A percentile compares a stretch with the other conserved stretches of the same genome.
Evolutionary conservation across 345 rosid species (phyloP).

Genomic region (Aurinia saxatilis): DNA sequence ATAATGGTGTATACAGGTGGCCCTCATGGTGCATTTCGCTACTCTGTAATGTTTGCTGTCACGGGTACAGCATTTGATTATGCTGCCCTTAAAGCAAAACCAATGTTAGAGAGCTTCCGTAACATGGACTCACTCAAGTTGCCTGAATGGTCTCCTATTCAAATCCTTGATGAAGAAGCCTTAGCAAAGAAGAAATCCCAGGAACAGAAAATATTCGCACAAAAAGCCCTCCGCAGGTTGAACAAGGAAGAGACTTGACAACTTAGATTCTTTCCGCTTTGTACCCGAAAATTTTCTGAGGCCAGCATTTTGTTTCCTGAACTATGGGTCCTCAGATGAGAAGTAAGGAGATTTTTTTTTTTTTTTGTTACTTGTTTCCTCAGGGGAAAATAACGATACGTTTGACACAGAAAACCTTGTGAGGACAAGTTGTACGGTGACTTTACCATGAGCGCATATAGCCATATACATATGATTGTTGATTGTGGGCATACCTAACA

Average conservation of each 20-base stretch:
- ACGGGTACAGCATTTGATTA: constrained; percentile 57
- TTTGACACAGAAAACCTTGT: no score
- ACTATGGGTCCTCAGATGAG: no score
- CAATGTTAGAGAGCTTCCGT: constrained; percentile 25
- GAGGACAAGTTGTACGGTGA: no score
- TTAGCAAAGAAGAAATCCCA: constrained; percentile 63
- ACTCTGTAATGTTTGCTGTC: constrained; percentile 54
- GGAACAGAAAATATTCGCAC: constrained; percentile 43
- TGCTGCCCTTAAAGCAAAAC: constrained; percentile 44
- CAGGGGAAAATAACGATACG: no score
- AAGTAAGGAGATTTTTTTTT: no score
- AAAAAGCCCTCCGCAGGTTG: constrained; percentile 41
- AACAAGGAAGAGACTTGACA: constrained; percentile 59
- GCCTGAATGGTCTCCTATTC: constrained; percentile 85
- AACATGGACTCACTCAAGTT: constrained; percentile 41
- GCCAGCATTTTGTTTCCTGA: no score
- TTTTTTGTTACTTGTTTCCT: no score
- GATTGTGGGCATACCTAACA: no score
- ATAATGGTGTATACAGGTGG: constrained; percentile 47
- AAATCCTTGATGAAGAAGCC: constrained; percentile 75
- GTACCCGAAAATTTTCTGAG: no score
- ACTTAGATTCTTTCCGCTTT: neutral
- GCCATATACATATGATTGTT: no score
- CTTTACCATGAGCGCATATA: no score
- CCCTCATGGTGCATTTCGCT: constrained; percentile 65